phyloP scores from a whole-genome alignment of 805 yeast genomes.

The Ogataea paraovalis region DNA sequence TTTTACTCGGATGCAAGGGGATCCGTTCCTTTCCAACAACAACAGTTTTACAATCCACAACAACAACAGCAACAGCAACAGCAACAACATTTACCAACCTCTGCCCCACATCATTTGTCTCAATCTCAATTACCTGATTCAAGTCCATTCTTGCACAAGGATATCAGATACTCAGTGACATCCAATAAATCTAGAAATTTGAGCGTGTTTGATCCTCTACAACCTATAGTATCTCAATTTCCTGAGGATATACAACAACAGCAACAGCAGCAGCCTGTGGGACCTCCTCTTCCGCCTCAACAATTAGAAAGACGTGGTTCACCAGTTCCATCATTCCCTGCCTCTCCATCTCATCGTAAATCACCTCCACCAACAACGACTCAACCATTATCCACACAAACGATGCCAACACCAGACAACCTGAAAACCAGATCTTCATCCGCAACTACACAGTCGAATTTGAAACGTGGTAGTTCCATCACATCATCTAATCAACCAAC shows the following conservation, averaged over 20 bases:
- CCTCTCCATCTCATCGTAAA: conserved; percentile 7
- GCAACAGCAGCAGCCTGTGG: conserved; percentile 4
- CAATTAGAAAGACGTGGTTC: conserved; percentile 1
- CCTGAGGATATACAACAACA: neutral
- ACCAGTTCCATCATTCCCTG: conserved; percentile 5
- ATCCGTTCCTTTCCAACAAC: neutral
- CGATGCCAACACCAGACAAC: conserved; percentile 16
- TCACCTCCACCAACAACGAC: conserved; percentile 7
- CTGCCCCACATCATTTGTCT: conserved; percentile 10
- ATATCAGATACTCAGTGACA: conserved; percentile 30
- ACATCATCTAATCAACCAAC: conserved; percentile 6
- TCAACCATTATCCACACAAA: conserved; percentile 8
- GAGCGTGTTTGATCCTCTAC: conserved; percentile 37
- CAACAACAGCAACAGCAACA: conserved; percentile 10
- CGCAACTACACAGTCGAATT: conserved; percentile 10
- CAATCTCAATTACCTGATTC: conserved; percentile 18
- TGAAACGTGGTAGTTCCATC: conserved; percentile 1
- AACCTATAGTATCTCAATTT: conserved; percentile 15
- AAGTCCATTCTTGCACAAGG: conserved; percentile 27
- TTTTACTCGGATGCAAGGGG: conserved; percentile 10
- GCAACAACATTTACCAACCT: conserved; percentile 3
- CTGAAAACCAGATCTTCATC: conserved; percentile 17
- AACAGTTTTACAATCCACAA: conserved; percentile 6
- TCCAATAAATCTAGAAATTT: conserved; percentile 34
- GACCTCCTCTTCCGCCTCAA: conserved; percentile 7